Conservation (phyloP, 345 rosid genomes). For the Melaleuca alternifolia region DNA sequence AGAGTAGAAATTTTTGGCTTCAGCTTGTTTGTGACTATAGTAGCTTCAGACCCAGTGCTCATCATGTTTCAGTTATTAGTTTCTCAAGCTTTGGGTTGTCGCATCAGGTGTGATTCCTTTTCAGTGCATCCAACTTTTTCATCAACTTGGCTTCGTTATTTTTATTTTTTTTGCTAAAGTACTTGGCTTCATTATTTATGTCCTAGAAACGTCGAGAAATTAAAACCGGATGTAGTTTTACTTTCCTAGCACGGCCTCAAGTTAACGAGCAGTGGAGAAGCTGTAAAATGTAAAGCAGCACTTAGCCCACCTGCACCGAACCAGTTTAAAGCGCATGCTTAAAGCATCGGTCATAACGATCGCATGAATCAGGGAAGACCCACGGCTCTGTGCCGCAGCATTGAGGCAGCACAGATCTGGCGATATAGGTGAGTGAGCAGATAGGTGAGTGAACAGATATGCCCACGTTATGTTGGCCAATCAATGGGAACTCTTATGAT, state of each 20-base stretch:
- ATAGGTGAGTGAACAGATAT: background rate
- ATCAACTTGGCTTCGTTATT: background rate
- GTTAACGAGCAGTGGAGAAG: background rate
- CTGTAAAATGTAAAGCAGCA: background rate
- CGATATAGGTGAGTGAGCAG: background rate
- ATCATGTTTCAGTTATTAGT: background rate
- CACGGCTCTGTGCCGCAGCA: background rate
- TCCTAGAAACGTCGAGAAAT: background rate
- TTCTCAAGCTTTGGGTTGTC: background rate
- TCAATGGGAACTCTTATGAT: background rate
- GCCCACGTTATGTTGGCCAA: background rate
- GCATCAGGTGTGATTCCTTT: background rate
- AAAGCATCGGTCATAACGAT: background rate
- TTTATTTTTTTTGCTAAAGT: too few species aligned
- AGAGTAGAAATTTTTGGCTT: background rate
- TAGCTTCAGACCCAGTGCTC: background rate
- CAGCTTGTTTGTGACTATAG: background rate
- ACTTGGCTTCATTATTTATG: background rate
- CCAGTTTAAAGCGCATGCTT: background rate
- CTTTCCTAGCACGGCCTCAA: background rate
- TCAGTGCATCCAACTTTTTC: background rate
- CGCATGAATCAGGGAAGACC: background rate
- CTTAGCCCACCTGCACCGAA: background rate
- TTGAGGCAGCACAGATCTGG: background rate
- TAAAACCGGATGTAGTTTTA: background rate